Conservation (phyloP, 441 rosid genomes). For the Flueggea neowawraea region DNA sequence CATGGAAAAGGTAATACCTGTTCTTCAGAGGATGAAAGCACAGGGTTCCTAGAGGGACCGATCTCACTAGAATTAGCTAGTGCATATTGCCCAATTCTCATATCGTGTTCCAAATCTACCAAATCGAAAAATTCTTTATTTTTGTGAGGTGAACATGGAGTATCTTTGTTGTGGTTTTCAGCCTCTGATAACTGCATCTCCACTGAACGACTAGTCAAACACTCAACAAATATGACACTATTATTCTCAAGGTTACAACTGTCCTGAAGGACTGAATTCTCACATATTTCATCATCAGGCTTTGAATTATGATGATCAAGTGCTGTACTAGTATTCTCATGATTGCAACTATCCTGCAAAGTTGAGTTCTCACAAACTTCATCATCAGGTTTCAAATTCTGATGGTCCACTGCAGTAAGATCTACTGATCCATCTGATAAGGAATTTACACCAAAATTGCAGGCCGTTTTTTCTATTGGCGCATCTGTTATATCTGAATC, state of each 20-base stretch:
- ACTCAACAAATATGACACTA: conserved; percentile 25
- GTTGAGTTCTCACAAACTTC: conserved; percentile 41
- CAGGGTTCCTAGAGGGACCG: conserved; percentile 20
- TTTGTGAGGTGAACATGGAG: conserved; percentile 21
- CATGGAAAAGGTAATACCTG: conserved; percentile 30
- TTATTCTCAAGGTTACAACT: conserved; percentile 29
- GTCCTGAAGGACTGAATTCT: conserved; percentile 37
- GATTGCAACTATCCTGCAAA: conserved; percentile 26
- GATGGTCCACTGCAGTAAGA: conserved; percentile 26
- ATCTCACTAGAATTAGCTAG: conserved; percentile 37
- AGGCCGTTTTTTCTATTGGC: conserved; percentile 33
- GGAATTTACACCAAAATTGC: conserved; percentile 31
- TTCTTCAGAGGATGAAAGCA: conserved; percentile 32
- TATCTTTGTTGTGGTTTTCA: conserved; percentile 32
- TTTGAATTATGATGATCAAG: conserved; percentile 27
- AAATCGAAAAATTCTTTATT: conserved; percentile 24
- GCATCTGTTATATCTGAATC: conserved; percentile 33
- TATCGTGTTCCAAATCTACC: conserved; percentile 29
- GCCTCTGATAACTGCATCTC: conserved; percentile 40
- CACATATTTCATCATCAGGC: conserved; percentile 30
- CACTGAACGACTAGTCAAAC: conserved; percentile 31
- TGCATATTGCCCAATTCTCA: conserved; percentile 29
- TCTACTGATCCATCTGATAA: conserved; percentile 31
- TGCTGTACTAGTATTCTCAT: conserved; percentile 28
- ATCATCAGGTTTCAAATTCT: conserved; percentile 24